phyloP scores from a whole-genome alignment of 148 eudicot genomes.

The Fagopyrum esculentum region DNA sequence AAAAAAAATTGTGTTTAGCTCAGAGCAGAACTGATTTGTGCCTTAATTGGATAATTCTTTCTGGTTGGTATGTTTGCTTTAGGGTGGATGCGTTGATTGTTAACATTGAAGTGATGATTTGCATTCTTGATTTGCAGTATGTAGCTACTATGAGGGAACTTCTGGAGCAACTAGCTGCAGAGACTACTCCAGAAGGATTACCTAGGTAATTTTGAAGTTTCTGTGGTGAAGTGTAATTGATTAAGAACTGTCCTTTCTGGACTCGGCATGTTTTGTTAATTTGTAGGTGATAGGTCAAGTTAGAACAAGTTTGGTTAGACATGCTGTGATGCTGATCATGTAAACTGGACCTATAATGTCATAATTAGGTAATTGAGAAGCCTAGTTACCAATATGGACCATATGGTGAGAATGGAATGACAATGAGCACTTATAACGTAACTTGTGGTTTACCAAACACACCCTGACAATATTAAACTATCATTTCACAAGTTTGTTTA shows the following conservation, averaged over 20 bases:
- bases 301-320: neutral
- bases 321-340: neutral
- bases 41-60: neutral
- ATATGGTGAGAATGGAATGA: neutral
- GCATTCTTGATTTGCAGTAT: conserved; percentile 34
- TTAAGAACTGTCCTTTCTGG: neutral
- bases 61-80: neutral
- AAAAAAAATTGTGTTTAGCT: neutral
- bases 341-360: no score
- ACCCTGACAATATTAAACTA: neutral
- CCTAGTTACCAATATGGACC: no score
- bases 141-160: conserved; percentile 34
- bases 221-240: neutral
- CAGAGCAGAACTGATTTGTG: neutral
- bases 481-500: neutral
- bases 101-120: neutral
- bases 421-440: neutral
- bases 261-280: neutral
- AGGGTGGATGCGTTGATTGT: neutral
- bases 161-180: no score
- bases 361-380: no score
- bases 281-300: neutral
- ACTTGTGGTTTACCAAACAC: neutral
- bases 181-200: conserved; percentile 34
- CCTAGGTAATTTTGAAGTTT: conserved; percentile 30